A percentile compares a stretch with the other conserved stretches of the same genome.
These are phyloP conservation scores for Colletotrichum scovillei DNA, from an alignment of 2,329 filamentous ascomycete species.

Conservation along the genomic window DNA sequence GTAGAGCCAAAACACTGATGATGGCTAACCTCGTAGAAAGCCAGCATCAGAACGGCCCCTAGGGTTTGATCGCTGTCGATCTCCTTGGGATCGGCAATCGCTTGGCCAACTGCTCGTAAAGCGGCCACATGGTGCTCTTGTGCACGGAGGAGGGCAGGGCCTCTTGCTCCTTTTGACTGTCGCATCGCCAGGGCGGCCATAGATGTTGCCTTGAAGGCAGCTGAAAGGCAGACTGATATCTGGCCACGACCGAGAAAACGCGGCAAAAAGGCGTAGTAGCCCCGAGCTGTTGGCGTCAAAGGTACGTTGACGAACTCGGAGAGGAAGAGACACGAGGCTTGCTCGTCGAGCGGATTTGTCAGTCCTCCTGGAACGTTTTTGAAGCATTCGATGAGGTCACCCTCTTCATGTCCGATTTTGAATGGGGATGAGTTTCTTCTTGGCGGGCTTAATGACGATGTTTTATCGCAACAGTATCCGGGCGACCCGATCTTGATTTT, in stretches of 20 bases:
- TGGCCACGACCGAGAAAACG: slow-evolving; percentile 24
- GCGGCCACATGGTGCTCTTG: slow-evolving; percentile 35
- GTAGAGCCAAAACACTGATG: fast-evolving
- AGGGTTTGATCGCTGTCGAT: slow-evolving; percentile 33
- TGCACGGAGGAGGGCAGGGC: slow-evolving; percentile 16
- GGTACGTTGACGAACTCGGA: slow-evolving; percentile 36
- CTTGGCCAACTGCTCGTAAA: slow-evolving; percentile 27
- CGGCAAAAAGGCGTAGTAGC: slow-evolving; percentile 33
- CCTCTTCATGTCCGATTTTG: slow-evolving; percentile 14
- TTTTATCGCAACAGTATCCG: background rate
- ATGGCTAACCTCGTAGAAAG: slow-evolving; percentile 33
- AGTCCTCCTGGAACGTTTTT: slow-evolving; percentile 25
- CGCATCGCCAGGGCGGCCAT: slow-evolving; percentile 33
- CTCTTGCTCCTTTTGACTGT: slow-evolving; percentile 13
- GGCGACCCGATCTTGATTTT: background rate
- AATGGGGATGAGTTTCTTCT: slow-evolving; percentile 13
- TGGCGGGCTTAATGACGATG: background rate
- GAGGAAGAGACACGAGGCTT: slow-evolving; percentile 33
- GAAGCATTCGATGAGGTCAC: slow-evolving; percentile 19
- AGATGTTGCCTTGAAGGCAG: slow-evolving; percentile 35
- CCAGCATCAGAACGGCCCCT: slow-evolving; percentile 35
- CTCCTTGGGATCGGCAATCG: slow-evolving; percentile 28
- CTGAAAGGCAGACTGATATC: slow-evolving; percentile 25
- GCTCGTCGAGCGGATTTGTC: slow-evolving; percentile 28
- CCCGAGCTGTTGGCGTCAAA: slow-evolving; percentile 10